phyloP scores from a whole-genome alignment of 1,284 basidiomycete genomes.

The Thecaphora thlaspeos region DNA sequence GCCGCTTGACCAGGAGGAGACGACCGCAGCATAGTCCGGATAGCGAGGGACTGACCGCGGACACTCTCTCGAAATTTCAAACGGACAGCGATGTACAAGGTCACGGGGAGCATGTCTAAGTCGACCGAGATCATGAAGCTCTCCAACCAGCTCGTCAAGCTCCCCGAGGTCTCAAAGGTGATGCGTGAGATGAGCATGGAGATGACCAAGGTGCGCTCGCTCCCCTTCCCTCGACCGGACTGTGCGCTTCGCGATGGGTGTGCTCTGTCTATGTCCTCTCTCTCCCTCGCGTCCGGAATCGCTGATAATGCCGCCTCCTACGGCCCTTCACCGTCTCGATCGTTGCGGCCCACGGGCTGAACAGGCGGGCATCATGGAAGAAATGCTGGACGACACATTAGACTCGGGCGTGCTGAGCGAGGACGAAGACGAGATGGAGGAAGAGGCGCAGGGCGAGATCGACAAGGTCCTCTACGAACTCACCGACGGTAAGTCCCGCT shows the following conservation, averaged over 20 bases:
- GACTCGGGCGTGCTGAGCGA: slow-evolving; percentile 58
- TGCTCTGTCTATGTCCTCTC: too few species aligned
- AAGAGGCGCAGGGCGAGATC: slow-evolving; percentile 94
- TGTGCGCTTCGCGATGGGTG: too few species aligned
- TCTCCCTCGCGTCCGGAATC: too few species aligned
- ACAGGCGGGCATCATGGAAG: slow-evolving; percentile 60
- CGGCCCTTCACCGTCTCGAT: too few species aligned
- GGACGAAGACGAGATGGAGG: slow-evolving; percentile 90
- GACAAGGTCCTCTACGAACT: slow-evolving; percentile 94
- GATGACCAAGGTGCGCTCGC: slow-evolving; percentile 75
- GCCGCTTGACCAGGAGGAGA: too few species aligned
- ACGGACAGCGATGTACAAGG: slow-evolving; percentile 83
- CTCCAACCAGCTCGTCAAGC: slow-evolving; percentile 83
- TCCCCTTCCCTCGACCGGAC: too few species aligned
- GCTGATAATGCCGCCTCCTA: too few species aligned
- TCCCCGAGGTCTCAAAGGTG: slow-evolving; percentile 84
- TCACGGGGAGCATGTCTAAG: slow-evolving; percentile 93
- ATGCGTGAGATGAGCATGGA: slow-evolving; percentile 99
- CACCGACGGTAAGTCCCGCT: slow-evolving; percentile 77
- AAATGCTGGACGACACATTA: slow-evolving; percentile 60
- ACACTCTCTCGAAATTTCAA: too few species aligned
- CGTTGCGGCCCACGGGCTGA: too few species aligned
- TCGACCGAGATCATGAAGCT: slow-evolving; percentile 99
- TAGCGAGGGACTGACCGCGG: too few species aligned
- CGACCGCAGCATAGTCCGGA: too few species aligned